Base-by-base conservation (phyloP, 176 grass and related monocot species). In the Oryza brachyantha region DNA sequence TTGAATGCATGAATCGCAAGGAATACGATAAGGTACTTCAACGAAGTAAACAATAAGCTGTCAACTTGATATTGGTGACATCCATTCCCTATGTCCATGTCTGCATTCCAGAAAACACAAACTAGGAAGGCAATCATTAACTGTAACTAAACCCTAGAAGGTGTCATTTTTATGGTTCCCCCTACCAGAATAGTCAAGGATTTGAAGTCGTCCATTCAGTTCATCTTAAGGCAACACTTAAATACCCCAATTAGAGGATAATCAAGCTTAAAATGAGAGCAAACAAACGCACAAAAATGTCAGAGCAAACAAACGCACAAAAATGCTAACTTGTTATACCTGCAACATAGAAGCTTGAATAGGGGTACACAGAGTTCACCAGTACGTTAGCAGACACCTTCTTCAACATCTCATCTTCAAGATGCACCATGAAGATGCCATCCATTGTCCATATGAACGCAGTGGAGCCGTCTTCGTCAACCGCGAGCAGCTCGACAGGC, bases 341-440 rank as follows among this genome's bases (percentile, higher is more conserved):
- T 62, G 55, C 73, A 27, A 62, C 73, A 76, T 29, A 76, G 36
- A 62, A 42, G 25, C 73, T 76, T 76, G 73, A 76, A 16, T 76
- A 76, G 13, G 57, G 73, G 25, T 14, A 34, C 40, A 75, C n/a
- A 75, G 41, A 0, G 13, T 59, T 36, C 13, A 75, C 10, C 11
- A 41, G 0, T 19, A 17, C 4, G 25, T 2, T 12, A 75, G 38
- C 52, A 75, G 55, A 41, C 24, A 61, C 55, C 36, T 10, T 41
- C 73, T 29, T 61, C 7, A 61, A 26, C 21, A 10, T 10, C 2
- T 1, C 13, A 39, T 4, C 22, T 4, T 40, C 8, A 26, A 75
- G 57, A 58, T 26, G 17, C 3, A 75, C 1, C 73, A 21, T 61
- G 61, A 6, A 75, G 55, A 42, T 75, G 5, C 73, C 73, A 3